phyloP scores from a whole-genome alignment of 2,329 filamentous ascomycete genomes.

The Talaromyces sp. region DNA sequence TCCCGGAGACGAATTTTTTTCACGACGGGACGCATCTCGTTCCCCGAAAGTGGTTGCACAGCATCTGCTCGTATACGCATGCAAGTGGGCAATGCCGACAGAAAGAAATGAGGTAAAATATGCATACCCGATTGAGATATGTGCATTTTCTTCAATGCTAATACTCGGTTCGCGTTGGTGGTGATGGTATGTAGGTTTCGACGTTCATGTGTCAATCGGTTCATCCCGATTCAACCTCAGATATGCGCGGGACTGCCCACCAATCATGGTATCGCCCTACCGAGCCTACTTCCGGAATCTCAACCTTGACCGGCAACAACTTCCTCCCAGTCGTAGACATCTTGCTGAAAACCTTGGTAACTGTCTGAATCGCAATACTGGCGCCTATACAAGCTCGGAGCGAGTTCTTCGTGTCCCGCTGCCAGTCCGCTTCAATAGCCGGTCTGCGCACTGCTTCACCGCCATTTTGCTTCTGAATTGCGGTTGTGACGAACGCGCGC shows the following conservation, averaged over 20 bases:
- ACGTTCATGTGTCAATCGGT: not conserved
- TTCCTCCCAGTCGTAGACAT: not conserved
- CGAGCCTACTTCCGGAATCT: constrained; percentile 39
- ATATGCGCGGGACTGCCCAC: constrained; percentile 41
- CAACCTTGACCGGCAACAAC: constrained; percentile 33
- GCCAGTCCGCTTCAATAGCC: constrained; percentile 62
- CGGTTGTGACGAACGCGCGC: constrained; percentile 33
- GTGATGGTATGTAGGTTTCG: not conserved
- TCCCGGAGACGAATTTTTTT: not conserved
- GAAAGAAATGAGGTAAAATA: not conserved
- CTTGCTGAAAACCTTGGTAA: constrained; percentile 55
- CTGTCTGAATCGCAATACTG: constrained; percentile 61
- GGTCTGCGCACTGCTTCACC: constrained; percentile 29
- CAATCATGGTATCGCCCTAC: constrained; percentile 47
- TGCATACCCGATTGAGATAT: not conserved
- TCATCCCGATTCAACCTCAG: constrained; percentile 13
- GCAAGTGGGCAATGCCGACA: not conserved
- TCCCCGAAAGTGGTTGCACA: not conserved
- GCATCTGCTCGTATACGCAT: not conserved
- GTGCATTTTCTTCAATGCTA: not conserved
- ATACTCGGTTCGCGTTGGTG: too few relatives aligned
- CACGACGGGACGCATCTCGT: not conserved
- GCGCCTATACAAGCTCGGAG: constrained; percentile 70
- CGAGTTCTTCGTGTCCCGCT: constrained; percentile 57
- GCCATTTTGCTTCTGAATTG: not conserved